A percentile compares a stretch with the other conserved stretches of the same genome.
Evolutionary conservation across 2,329 filamentous ascomycete genomes (phyloP).

Genomic region (Hirsutella minnesotensis): DNA sequence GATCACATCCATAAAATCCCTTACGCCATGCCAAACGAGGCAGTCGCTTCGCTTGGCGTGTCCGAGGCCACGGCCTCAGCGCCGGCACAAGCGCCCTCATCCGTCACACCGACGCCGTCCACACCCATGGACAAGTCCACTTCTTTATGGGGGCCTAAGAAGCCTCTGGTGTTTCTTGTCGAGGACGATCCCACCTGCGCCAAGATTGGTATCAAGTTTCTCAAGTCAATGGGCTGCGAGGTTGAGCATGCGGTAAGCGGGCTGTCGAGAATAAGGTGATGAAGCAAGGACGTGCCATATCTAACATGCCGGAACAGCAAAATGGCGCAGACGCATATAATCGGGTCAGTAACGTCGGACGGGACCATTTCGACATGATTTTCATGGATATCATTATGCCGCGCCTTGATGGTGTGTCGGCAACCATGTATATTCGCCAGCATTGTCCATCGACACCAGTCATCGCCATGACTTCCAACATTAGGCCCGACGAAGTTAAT

Average conservation of each 20-base stretch:
- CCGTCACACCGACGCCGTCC: constrained; percentile 10
- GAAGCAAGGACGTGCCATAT: background rate
- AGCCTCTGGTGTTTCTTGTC: constrained; percentile 77
- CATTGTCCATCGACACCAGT: constrained; percentile 75
- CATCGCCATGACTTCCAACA: constrained; percentile 98
- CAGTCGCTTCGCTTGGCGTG: constrained; percentile 21
- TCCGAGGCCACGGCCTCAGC: constrained; percentile 21
- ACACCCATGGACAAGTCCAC: constrained; percentile 26
- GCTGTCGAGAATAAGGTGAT: constrained; percentile 6
- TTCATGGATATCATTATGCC: constrained; percentile 98
- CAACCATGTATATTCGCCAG: constrained; percentile 84
- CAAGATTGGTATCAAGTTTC: constrained; percentile 56
- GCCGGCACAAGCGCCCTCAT: constrained; percentile 6
- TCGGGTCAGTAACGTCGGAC: constrained; percentile 50
- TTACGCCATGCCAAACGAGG: constrained; percentile 58
- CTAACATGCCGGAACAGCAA: constrained; percentile 14
- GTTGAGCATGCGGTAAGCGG: constrained; percentile 54
- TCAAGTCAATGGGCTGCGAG: constrained; percentile 52
- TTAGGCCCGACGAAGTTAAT: constrained; percentile 88
- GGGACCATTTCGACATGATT: constrained; percentile 51
- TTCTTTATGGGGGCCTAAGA: constrained; percentile 42
- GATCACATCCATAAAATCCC: constrained; percentile 93
- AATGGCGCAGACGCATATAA: constrained; percentile 89
- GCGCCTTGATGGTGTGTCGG: constrained; percentile 85
- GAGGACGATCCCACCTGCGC: constrained; percentile 66